phyloP scores from a whole-genome alignment of 2,329 filamentous ascomycete species.

The Monosporascus ibericus region DNA sequence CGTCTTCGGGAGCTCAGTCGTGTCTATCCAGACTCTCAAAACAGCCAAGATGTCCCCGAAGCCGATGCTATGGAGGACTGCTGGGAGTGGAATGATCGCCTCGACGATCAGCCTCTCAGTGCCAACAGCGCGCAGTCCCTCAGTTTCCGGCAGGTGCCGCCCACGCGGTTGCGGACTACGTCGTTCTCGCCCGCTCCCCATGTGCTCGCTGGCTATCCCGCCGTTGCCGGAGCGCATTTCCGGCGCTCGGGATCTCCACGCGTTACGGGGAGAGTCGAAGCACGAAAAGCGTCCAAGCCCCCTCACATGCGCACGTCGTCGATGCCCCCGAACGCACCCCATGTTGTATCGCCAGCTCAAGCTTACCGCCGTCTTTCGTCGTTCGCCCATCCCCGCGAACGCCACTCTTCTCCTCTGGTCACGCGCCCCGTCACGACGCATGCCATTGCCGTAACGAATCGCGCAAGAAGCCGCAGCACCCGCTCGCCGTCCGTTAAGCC shows the following conservation, averaged over 20 bases:
- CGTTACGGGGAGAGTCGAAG: conserved; percentile 19
- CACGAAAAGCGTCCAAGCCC: conserved; percentile 38
- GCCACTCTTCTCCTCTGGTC: conserved; percentile 32
- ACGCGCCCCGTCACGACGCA: conserved; percentile 20
- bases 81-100: conserved; percentile 60
- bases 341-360: conserved; percentile 33
- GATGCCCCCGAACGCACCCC: conserved; percentile 37
- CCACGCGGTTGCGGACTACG: conserved; percentile 29
- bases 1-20: conserved; percentile 57
- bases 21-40: conserved; percentile 42
- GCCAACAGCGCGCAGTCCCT: conserved; percentile 34
- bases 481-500: conserved; percentile 49
- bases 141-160: conserved; percentile 35
- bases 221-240: conserved; percentile 31
- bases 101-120: conserved; percentile 50
- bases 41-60: conserved; percentile 46
- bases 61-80: conserved; percentile 58
- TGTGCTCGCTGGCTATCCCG: conserved; percentile 5
- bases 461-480: conserved; percentile 37
- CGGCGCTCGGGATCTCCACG: conserved; percentile 7
- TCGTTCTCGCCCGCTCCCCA: conserved; percentile 36
- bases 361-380: conserved; percentile 42
- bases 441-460: conserved; percentile 26
- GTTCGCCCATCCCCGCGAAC: conserved; percentile 30
- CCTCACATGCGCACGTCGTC: conserved; percentile 47